A percentile compares a stretch with the other conserved stretches of the same genome.
phyloP scores from a whole-genome alignment of 768 basidiomycete genomes.

The Russula vinacea region DNA sequence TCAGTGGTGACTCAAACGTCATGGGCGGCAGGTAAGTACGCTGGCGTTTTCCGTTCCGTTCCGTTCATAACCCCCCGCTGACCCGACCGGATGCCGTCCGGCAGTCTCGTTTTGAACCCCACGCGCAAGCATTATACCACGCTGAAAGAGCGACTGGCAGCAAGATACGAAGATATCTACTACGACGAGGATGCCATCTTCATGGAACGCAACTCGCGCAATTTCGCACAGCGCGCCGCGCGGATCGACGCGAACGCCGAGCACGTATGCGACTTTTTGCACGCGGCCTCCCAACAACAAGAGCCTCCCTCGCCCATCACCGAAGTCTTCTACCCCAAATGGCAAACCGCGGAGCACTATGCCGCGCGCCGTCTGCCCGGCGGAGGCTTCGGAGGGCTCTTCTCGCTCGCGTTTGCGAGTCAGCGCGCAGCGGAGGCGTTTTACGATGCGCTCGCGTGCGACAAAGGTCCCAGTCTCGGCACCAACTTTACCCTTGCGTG shows the following conservation, averaged over 20 bases:
- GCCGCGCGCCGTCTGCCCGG: conserved; percentile 51
- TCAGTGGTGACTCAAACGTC: conserved; percentile 91
- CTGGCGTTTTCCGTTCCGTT: too few relatives aligned
- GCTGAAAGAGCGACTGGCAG: conserved; percentile 58
- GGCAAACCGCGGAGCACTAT: conserved; percentile 67
- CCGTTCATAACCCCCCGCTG: not conserved
- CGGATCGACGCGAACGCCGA: conserved; percentile 81
- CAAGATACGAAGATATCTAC: conserved; percentile 78
- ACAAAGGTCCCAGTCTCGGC: conserved; percentile 89
- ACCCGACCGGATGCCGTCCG: not conserved
- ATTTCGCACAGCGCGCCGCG: conserved; percentile 74
- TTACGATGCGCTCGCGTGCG: conserved; percentile 77
- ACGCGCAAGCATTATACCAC: conserved; percentile 60
- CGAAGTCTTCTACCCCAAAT: conserved; percentile 89
- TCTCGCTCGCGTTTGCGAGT: conserved; percentile 81
- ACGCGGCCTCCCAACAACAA: conserved; percentile 49
- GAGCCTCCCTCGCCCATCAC: conserved; percentile 47
- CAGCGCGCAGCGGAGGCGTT: conserved; percentile 67
- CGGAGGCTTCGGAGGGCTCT: conserved; percentile 70
- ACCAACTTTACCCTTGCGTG: conserved; percentile 96
- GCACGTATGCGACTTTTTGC: conserved; percentile 75
- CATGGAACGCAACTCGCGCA: conserved; percentile 97
- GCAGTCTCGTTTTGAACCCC: conserved; percentile 86
- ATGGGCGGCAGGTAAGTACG: conserved; percentile 99
- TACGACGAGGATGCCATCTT: conserved; percentile 90